These are phyloP conservation scores for Myotisia sp. DNA, from an alignment of 2,329 filamentous ascomycete species.

Conservation along the genomic window DNA sequence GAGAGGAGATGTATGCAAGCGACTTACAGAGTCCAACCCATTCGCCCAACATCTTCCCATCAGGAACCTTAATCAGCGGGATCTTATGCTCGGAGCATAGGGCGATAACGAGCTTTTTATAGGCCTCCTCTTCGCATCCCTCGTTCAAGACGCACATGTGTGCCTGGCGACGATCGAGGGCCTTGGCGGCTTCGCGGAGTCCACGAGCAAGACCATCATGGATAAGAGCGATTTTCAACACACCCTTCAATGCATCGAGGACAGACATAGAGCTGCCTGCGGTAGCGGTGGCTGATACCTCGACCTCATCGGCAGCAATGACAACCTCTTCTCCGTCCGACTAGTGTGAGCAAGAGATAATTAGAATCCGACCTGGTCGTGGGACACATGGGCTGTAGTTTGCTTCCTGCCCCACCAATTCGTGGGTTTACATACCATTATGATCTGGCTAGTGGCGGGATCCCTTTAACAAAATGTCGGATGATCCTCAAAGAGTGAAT, in stretches of 20 bases:
- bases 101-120: constrained; percentile 99
- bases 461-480: constrained; percentile 34
- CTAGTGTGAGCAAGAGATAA: constrained; percentile 43
- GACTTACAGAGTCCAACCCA: constrained; percentile 98
- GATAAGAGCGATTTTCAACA: constrained; percentile 96
- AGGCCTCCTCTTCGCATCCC: constrained; percentile 98
- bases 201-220: constrained; percentile 98
- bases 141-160: constrained; percentile 99
- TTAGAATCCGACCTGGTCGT: too few relatives aligned
- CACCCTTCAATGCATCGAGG: constrained; percentile 95
- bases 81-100: constrained; percentile 99
- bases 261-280: constrained; percentile 78
- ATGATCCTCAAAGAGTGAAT: constrained; percentile 40
- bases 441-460: constrained; percentile 21
- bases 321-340: constrained; percentile 99
- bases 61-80: constrained; percentile 97
- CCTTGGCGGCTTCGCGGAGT: constrained; percentile 96
- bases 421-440: constrained; percentile 35
- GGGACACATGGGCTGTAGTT: too few relatives aligned
- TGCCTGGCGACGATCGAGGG: constrained; percentile 93
- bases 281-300: constrained; percentile 81
- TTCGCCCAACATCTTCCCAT: constrained; percentile 99
- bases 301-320: constrained; percentile 72
- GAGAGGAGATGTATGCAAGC: constrained; percentile 8
- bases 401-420: too few relatives aligned